Percentiles rank a stretch among this genome's conserved stretches.
Evolutionary conservation across 768 basidiomycete species (phyloP).

Genomic region (Boletales sp.): DNA sequence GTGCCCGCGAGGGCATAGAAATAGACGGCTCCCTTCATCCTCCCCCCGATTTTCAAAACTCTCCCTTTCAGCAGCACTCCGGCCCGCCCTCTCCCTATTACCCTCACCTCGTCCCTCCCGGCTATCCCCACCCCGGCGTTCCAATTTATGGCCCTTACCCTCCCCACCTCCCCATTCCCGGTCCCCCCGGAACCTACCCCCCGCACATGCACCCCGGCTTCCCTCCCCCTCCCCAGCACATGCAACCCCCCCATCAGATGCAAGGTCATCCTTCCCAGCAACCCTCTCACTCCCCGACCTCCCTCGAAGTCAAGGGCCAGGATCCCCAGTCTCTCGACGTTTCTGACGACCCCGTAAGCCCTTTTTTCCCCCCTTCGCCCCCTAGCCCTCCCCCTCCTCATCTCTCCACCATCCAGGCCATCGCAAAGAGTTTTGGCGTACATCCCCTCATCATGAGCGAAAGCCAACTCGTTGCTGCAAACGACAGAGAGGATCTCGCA

Average conservation of each 20-base stretch:
- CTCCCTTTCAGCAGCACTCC: slow-evolving; percentile 32
- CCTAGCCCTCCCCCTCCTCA: slow-evolving; percentile 11
- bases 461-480: slow-evolving; percentile 48
- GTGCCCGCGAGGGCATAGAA: slow-evolving; percentile 67
- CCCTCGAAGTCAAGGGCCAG: slow-evolving; percentile 58
- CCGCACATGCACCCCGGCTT: slow-evolving; percentile 62
- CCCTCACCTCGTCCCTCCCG: slow-evolving; percentile 39
- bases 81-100: slow-evolving; percentile 30
- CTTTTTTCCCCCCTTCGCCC: background rate
- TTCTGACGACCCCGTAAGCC: slow-evolving; percentile 57
- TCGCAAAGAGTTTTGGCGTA: slow-evolving; percentile 80
- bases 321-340: slow-evolving; percentile 81
- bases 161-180: slow-evolving; percentile 40
- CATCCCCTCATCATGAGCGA: slow-evolving; percentile 65
- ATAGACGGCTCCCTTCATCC: slow-evolving; percentile 23
- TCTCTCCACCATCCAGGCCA: slow-evolving; percentile 38
- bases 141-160: slow-evolving; percentile 44
- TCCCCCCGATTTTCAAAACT: slow-evolving; percentile 29
- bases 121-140: slow-evolving; percentile 41
- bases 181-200: slow-evolving; percentile 42
- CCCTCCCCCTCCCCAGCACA: slow-evolving; percentile 44
- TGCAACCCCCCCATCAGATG: slow-evolving; percentile 35
- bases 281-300: slow-evolving; percentile 11
- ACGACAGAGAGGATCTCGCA: slow-evolving; percentile 71
- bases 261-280: slow-evolving; percentile 26